These are phyloP conservation scores for Colletotrichum truncatum DNA, from an alignment of 2,329 filamentous ascomycete genomes.

Conservation along the genomic window DNA sequence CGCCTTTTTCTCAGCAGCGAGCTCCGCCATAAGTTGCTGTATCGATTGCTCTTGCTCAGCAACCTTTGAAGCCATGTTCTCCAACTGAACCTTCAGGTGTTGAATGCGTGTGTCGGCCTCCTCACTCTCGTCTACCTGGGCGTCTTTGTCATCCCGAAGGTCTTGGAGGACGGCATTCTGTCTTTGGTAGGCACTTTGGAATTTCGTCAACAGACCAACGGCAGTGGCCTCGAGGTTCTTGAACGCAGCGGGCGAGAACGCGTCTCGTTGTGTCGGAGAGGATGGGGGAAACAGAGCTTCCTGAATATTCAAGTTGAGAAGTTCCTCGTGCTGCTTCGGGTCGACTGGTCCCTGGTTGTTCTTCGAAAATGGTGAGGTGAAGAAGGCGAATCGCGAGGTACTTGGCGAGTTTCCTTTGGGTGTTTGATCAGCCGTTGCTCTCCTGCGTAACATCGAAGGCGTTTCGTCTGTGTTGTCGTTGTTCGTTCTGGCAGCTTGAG, in stretches of 20 bases:
- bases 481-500: constrained; percentile 25
- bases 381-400: constrained; percentile 55
- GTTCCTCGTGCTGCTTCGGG: constrained; percentile 55
- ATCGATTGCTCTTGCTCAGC: constrained; percentile 63
- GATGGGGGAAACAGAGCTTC: constrained; percentile 60
- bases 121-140: constrained; percentile 62
- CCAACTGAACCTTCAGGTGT: constrained; percentile 67
- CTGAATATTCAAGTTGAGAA: constrained; percentile 64
- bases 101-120: constrained; percentile 60
- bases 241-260: constrained; percentile 67
- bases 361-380: constrained; percentile 53
- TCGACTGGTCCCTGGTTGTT: constrained; percentile 39
- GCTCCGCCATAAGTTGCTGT: constrained; percentile 57
- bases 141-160: constrained; percentile 61
- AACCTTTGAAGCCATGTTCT: constrained; percentile 64
- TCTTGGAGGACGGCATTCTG: constrained; percentile 61
- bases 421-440: constrained; percentile 36
- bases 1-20: constrained; percentile 60
- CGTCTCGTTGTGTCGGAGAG: constrained; percentile 51
- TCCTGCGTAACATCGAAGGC: constrained; percentile 38
- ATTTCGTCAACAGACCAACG: constrained; percentile 60
- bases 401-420: constrained; percentile 43
- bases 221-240: constrained; percentile 70
- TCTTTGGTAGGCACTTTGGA: constrained; percentile 67
- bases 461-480: constrained; percentile 38